Evolutionary conservation across 2,329 filamentous ascomycete species (phyloP), one percentile per base, ranked within the genome.

Genomic region (Fusarium subglutinans): DNA sequence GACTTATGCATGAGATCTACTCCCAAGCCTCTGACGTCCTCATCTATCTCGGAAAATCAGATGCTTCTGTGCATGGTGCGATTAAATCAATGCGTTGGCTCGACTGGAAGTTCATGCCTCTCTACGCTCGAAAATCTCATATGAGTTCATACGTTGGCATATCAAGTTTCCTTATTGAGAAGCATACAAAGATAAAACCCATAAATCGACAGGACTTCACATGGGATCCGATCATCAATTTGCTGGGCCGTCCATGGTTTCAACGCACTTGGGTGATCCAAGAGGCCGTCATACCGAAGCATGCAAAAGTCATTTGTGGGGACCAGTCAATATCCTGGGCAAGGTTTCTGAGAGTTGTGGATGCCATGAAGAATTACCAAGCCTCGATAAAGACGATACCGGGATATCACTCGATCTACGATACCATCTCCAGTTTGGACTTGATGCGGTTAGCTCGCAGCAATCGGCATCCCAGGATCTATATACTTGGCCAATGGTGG

Each of bases 361-460:
- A 61, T 0, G 37, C 26, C 0, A 54, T 61, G 0, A 54, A 2
- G 2, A 0, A 26, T 2, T 58, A 58, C 1, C 41, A 58, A 8
- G n/a, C 41, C 6, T 58, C 30, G 0, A 4, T 58, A 0, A n/a
- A 35, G 5, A 37, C 0, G 0, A 0, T 61, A 0, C 37, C 45
- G 0, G 57, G 37, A 2, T 61, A 54, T 0, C 22, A 53, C 0
- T 26, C 0, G 2, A 11, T 6, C 15, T 28, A 47, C 0, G 20
- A 48, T 0, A 48, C 55, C 0, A 58, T 50, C 1, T 28, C 55
- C 9, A 30, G 55, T 18, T 0, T 51, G 1, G 43, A n/a, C 8
- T 35, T 58, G 18, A 58, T 58, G 24, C 20, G 55, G 0, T 38
- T 5, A 0, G 43, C 55, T 28, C 33, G 55, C 0, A 1, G 4